Percentiles rank a stretch among this genome's conserved stretches.
These are phyloP conservation scores for Eimeria necatrix DNA, from an alignment of 169 alveolate genomes.

Conservation along the genomic window DNA sequence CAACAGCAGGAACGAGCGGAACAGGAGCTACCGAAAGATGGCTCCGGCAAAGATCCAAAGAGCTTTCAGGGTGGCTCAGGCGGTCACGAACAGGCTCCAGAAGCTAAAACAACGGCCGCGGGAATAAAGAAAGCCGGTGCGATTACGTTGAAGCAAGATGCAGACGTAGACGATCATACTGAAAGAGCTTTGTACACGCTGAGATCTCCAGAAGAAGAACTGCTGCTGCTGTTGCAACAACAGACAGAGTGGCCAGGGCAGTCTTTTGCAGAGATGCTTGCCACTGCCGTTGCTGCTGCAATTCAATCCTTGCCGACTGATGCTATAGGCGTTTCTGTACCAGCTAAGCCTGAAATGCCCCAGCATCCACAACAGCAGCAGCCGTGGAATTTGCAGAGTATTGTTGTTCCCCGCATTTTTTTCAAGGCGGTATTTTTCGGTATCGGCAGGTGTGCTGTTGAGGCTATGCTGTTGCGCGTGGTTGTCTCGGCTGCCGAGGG, in stretches of 20 bases:
- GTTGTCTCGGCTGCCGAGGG: background rate
- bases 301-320: background rate
- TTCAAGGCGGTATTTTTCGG: constrained; percentile 35
- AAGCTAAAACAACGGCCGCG: background rate
- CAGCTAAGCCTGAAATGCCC: background rate
- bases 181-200: background rate
- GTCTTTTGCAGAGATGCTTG: constrained; percentile 1
- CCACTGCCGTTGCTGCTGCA: constrained; percentile 47
- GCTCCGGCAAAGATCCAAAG: no score
- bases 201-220: constrained; percentile 13
- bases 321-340: background rate
- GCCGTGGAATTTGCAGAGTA: background rate
- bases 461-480: constrained; percentile 37
- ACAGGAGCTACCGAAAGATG: no score
- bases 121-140: background rate
- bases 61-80: background rate
- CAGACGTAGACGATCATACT: background rate
- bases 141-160: background rate
- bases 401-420: constrained; percentile 6
- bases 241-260: constrained; percentile 56
- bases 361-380: constrained; percentile 1
- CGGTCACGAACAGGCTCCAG: background rate
- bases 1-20: background rate
- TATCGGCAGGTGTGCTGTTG: background rate
- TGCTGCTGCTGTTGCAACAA: constrained; percentile 39